Base-by-base conservation (phyloP, 257 asterid genomes). In the Salvia hispanica region DNA sequence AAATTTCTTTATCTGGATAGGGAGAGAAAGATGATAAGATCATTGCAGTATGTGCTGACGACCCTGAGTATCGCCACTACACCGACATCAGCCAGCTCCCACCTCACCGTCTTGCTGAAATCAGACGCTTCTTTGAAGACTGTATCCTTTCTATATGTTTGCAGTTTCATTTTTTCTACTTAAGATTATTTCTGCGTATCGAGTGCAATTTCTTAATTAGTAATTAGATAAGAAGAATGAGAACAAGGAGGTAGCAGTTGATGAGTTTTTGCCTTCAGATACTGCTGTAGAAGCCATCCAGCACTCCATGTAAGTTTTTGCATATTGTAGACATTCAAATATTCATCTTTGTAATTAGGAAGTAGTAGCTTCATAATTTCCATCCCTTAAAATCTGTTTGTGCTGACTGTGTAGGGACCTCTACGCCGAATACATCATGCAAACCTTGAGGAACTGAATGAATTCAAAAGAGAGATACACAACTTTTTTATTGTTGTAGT, bases 351-450 rank as follows among this genome's bases (percentile, higher is more conserved):
- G 11, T n/a, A 61, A 40, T 25, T 6, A 7, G 39, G 6, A 34
- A 33, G 15, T 13, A 33, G 15, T 13, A 3, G 42, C 9, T n/a
- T 9, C 3, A 13, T 51, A 55, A 12, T 21, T 39, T 63, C 58
- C 21, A 15, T 7, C 9, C 9, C 36, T 14, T 42, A 18, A 67
- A 18, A 44, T 42, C 31, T 25, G 16, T 13, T 1, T 45, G 16
- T 54, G 55, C 37, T 25, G 37, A 53, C 5, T 25, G n/a, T 70
- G 79, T 72, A 89, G 96, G 95, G 91, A 89, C 72, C 92, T 89
- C 21, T 89, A 89, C 70, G 96, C 90, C 3, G 96, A 89, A 79
- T 89, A 89, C 83, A 83, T 89, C 69, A 46, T 89, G 74, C 84
- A 84, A 12, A 69, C 86, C 74, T 66, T 89, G 80, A 83, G 88